Base-by-base conservation (phyloP, 2,329 filamentous ascomycete genomes). In the Exophiala calicioides region DNA sequence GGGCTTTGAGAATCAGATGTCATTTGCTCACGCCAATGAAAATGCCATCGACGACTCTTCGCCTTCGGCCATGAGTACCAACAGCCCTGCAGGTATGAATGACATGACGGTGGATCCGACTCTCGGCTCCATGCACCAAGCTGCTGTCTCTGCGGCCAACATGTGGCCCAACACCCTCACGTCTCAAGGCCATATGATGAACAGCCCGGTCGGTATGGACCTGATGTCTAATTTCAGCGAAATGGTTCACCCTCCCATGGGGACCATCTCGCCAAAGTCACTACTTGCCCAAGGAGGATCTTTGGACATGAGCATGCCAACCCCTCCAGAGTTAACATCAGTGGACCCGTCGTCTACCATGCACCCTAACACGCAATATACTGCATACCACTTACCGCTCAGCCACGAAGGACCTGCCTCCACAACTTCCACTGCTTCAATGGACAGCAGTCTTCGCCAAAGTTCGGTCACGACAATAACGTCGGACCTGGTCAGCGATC, bases 51-150 rank as follows among this genome's bases (percentile, higher is more conserved):
- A 95, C 60, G 90, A 87, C 49, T 97, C 93, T 8, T 97, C 93
- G 10, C 93, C 93, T 12, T 97, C 93, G 6, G 90, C 90, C 35
- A 91, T 97, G 66, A 97, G 91, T 72, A 95, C 88, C 32, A 88
- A 88, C 49, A 97, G 90, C 68, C 90, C 94, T 63, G 91, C 87
- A 65, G 88, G 85, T 39, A 87, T 90, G 66, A 94, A 88, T 68
- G 93, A 97, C 65, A 82, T 90, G 50, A 90, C 95, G 85, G 76
- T 93, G 47, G 90, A 96, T 67, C 88, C 88, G 4, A 64, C 64
- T 35, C 47, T 48, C 36, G 51, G 44, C 42, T 52, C 50, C n/a
- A 48, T 54, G 44, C 50, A 55, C 34, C 57, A 59, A 36, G 38
- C 47, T 21, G 26, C 36, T 10, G 38, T 50, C 81, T 81, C 73